Evolutionary conservation across 2,329 filamentous ascomycete genomes (phyloP).

Genomic region (Blastomyces parvus): DNA sequence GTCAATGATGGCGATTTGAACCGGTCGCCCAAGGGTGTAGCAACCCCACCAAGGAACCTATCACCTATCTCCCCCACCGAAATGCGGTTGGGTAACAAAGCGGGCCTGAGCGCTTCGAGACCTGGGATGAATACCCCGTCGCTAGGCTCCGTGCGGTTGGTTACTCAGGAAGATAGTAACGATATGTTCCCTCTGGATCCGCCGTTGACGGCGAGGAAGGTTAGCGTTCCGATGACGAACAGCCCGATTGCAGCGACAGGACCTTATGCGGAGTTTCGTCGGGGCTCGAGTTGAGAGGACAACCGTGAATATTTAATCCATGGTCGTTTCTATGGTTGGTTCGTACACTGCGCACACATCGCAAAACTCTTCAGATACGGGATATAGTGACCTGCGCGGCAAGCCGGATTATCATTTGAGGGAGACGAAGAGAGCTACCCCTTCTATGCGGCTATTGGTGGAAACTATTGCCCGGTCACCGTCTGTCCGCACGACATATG

Average conservation of each 20-base stretch:
- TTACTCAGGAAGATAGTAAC: neutral
- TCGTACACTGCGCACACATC: neutral
- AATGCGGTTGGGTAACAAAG: neutral
- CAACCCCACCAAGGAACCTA: neutral
- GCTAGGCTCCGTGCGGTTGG: conserved; percentile 1
- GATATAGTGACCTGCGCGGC: neutral
- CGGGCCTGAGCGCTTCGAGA: neutral
- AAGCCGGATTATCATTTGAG: neutral
- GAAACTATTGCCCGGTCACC: neutral
- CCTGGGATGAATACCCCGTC: neutral
- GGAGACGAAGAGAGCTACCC: neutral
- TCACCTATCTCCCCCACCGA: conserved; percentile 7
- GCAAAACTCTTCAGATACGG: neutral
- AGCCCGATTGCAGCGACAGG: neutral
- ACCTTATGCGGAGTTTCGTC: neutral
- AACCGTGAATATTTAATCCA: neutral
- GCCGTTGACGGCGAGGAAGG: conserved; percentile 5
- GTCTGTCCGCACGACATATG: neutral
- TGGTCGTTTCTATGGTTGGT: neutral
- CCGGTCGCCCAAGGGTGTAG: neutral
- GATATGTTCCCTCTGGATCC: neutral
- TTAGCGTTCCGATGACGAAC: neutral
- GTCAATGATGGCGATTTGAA: conserved; percentile 7
- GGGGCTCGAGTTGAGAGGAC: neutral
- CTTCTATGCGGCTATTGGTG: neutral